These are phyloP conservation scores for Exophiala bonariae DNA, from an alignment of 2,329 filamentous ascomycete genomes.

Conservation along the genomic window DNA sequence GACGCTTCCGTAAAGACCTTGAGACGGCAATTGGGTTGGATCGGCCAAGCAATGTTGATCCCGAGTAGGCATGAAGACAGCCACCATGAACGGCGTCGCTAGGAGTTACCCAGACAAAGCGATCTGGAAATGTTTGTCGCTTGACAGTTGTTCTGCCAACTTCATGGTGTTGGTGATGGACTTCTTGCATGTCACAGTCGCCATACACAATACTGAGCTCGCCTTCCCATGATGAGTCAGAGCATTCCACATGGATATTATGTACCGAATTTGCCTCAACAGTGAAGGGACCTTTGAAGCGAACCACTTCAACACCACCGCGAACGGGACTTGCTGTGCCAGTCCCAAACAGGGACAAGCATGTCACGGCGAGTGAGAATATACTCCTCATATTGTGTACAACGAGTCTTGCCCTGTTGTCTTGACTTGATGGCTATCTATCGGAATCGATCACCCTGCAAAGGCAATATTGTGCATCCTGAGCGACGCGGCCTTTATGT, in stretches of 20 bases:
- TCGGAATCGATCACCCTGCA: too few species aligned
- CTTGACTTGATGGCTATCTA: too few species aligned
- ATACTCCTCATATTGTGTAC: neutral
- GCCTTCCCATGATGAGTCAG: slow-evolving; percentile 41
- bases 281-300: slow-evolving; percentile 34
- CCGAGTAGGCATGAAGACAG: slow-evolving; percentile 39
- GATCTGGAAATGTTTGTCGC: slow-evolving; percentile 39
- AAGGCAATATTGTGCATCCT: too few species aligned
- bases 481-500: too few species aligned
- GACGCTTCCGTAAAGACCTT: slow-evolving; percentile 18
- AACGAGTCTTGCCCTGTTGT: too few species aligned
- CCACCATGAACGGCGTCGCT: slow-evolving; percentile 30
- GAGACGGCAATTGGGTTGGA: slow-evolving; percentile 15
- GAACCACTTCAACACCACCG: slow-evolving; percentile 7
- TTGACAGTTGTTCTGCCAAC: slow-evolving; percentile 44
- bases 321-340: neutral
- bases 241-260: slow-evolving; percentile 50
- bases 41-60: slow-evolving; percentile 16
- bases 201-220: slow-evolving; percentile 48
- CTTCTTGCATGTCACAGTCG: slow-evolving; percentile 39
- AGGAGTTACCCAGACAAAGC: slow-evolving; percentile 44
- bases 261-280: slow-evolving; percentile 46
- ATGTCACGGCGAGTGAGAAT: neutral
- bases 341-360: neutral
- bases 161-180: slow-evolving; percentile 43